Evolutionary conservation across 2,329 filamentous ascomycete genomes (phyloP), one percentile per base, ranked within the genome.

Genomic region (Diplocarpon mali): DNA sequence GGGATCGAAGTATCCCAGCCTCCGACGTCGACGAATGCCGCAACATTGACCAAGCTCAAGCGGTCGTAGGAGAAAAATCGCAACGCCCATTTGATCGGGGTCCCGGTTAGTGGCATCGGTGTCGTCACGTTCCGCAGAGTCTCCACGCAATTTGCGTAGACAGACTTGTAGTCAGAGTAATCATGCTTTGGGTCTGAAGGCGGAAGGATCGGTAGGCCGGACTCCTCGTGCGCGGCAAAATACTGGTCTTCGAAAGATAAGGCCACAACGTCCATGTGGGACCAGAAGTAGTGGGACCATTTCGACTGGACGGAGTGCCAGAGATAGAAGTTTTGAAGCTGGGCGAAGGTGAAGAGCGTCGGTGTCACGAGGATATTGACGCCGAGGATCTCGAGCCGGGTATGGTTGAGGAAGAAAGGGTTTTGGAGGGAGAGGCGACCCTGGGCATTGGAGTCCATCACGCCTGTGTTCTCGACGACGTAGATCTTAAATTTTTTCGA

Each of bases 11-110:
- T 69, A 54, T 79, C 75, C 72, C 74, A 79, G 0, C 67, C 71
- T 15, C 74, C 67, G 3, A 58, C 30, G 1, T 50, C 66, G 48
- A 69, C 65, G 53, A 69, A 70, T 0, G 72, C 69, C 7, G 58
- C 62, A 10, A 69, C 70, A 53, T 79, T 78, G 35, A 78, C 71
- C 1, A 78, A 63, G 2, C 73, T 67, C 2, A 80, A 64, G 50
- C 72, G 70, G 55, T 79, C 75, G 60, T 77, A 78, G 11, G 71
- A 66, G 57, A 76, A 78, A 59, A 75, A 74, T n/a, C 67, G 66
- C 40, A 69, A 59, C 0, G 63, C 73, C 75, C 74, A 78, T 41
- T 38, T 45, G 12, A 36, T 51, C 1, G 24, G 30, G 28, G 32
- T 14, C n/a, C 42, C 42, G 13, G 44, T 44, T 8, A 14, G 11